phyloP scores from a whole-genome alignment of 805 yeast genomes.

The Saturnispora halmiae region DNA sequence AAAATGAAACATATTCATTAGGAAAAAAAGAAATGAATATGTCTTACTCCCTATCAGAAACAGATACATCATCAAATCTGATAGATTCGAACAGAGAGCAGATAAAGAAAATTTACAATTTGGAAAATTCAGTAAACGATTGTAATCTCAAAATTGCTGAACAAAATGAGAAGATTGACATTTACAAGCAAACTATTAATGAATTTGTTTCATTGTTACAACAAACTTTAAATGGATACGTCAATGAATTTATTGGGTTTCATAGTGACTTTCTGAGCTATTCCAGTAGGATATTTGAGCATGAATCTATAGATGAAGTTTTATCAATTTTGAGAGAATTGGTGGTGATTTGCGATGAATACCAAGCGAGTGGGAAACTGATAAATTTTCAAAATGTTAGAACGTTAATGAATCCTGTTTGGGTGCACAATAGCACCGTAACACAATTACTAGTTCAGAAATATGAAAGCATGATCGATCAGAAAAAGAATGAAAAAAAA shows the following conservation, averaged over 20 bases:
- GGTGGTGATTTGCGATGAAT: slow-evolving; percentile 1
- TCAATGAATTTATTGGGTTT: slow-evolving; percentile 11
- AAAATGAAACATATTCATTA: not conserved
- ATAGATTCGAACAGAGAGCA: not conserved
- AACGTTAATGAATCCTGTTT: slow-evolving; percentile 8
- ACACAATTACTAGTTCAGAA: slow-evolving; percentile 1
- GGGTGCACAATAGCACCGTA: slow-evolving; percentile 4
- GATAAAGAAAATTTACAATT: not conserved
- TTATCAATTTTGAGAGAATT: slow-evolving; percentile 1
- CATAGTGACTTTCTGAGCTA: slow-evolving; percentile 7
- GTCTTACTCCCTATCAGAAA: not conserved
- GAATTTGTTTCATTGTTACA: slow-evolving; percentile 7
- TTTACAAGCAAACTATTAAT: slow-evolving; percentile 3
- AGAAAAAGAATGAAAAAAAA: not conserved
- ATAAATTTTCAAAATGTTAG: slow-evolving; percentile 9
- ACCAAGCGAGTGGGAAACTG: slow-evolving; percentile 2
- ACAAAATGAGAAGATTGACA: not conserved
- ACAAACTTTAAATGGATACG: slow-evolving; percentile 6
- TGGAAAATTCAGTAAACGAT: not conserved
- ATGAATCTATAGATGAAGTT: slow-evolving; percentile 8
- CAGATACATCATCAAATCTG: not conserved
- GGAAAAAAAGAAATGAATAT: not conserved
- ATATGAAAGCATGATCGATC: not conserved
- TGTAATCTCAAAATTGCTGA: not conserved
- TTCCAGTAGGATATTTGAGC: slow-evolving; percentile 3